Evolutionary conservation across 1,284 basidiomycete species (phyloP).

Genomic region (Boletus mariae): DNA sequence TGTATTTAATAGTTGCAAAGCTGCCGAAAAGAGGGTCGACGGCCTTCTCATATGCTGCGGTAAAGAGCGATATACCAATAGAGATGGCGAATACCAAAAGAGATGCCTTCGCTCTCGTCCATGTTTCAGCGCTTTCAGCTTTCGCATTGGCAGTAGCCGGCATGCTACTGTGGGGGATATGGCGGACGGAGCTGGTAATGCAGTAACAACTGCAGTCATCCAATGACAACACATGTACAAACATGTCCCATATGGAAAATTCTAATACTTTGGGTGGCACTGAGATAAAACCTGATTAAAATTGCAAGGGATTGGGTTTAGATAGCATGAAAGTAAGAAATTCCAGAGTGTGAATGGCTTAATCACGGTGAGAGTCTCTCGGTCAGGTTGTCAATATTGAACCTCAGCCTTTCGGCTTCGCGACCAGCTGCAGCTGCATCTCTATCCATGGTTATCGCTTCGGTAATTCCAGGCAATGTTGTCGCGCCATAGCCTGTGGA

Average conservation of each 20-base stretch:
- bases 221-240: no score
- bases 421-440: conserved; percentile 41
- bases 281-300: no score
- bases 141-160: conserved; percentile 1
- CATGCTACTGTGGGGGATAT: conserved; percentile 10
- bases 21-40: conserved; percentile 46
- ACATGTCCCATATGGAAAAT: no score
- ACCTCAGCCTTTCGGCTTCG: conserved; percentile 47
- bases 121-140: conserved; percentile 1
- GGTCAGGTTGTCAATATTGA: conserved; percentile 40
- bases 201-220: no score
- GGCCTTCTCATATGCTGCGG: conserved; percentile 39
- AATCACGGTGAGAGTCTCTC: conserved; percentile 27
- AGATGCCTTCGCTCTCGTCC: conserved; percentile 15
- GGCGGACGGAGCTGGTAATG: no score
- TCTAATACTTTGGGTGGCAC: no score
- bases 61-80: conserved; percentile 37
- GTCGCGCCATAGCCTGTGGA: conserved; percentile 57
- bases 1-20: conserved; percentile 35
- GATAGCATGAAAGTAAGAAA: neutral
- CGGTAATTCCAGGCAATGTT: conserved; percentile 59
- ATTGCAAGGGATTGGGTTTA: neutral
- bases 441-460: conserved; percentile 53
- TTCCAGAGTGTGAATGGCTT: neutral
- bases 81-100: conserved; percentile 34